phyloP scores from a whole-genome alignment of 495 filamentous ascomycete genomes.

The Penicillium soppii region DNA sequence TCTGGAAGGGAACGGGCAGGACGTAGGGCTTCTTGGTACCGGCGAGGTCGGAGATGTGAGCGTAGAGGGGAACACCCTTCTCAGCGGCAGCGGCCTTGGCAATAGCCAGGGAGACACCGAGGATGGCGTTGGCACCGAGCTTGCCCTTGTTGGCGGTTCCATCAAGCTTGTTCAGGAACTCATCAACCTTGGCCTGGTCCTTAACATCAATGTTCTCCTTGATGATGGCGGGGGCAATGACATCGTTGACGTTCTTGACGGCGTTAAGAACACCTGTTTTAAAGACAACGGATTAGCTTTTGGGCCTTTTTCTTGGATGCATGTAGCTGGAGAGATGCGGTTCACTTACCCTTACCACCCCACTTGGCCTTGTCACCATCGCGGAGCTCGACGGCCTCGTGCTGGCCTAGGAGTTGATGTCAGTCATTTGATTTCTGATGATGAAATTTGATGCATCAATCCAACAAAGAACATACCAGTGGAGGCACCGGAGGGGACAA shows the following conservation, averaged over 20 bases:
- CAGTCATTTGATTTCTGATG: neutral
- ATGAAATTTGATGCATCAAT: neutral
- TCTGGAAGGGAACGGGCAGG: slow-evolving; percentile 98
- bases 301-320: neutral
- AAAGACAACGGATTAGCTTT: slow-evolving; percentile 12
- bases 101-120: slow-evolving; percentile 92
- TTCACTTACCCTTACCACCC: slow-evolving; percentile 78
- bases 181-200: slow-evolving; percentile 90
- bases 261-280: slow-evolving; percentile 77
- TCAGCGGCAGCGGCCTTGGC: slow-evolving; percentile 98
- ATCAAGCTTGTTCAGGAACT: slow-evolving; percentile 94
- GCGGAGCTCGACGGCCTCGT: slow-evolving; percentile 98
- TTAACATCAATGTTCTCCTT: slow-evolving; percentile 93
- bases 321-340: neutral
- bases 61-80: slow-evolving; percentile 97
- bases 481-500: slow-evolving; percentile 97
- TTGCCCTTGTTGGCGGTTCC: slow-evolving; percentile 97
- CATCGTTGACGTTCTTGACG: slow-evolving; percentile 91
- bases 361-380: slow-evolving; percentile 98
- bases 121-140: slow-evolving; percentile 97
- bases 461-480: slow-evolving; percentile 63
- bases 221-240: slow-evolving; percentile 89
- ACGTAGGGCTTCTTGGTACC: slow-evolving; percentile 99
- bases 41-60: slow-evolving; percentile 96
- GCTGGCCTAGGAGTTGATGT: slow-evolving; percentile 63